Evolutionary conservation across 345 rosid genomes (phyloP), one percentile per base, ranked within the genome.

Genomic region (Populus deltoides): DNA sequence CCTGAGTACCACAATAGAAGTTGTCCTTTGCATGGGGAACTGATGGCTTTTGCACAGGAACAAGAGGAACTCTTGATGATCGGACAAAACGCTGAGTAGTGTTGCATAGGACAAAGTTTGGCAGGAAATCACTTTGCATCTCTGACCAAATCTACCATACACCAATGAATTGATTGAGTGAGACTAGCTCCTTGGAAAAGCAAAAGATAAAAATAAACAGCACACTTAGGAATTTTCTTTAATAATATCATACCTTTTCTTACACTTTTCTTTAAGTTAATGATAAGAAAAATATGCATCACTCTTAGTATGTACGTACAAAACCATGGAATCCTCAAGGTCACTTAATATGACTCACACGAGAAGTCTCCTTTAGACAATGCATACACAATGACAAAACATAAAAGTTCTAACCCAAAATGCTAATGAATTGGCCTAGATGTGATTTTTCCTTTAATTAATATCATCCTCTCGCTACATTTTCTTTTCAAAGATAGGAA

Each of bases 61-160:
- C 89, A 74, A 75, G 80, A 59, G 90, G 88, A 80, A 90, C 89
- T 80, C 88, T 92, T 43, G 94, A 89, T 79, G 98, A 93, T 45
- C 97, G 90, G 73, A 96, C 85, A 82, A 96, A 93, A 57, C 98
- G 91, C 73, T 96, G 99, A 76, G 99, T 96, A 36, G 98, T 96
- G 83, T 96, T 93, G 87, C 99, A 96, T 71, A 96, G 93, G 78
- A 96, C 87, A 86, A 96, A 96, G 89, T 92, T 96, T 49, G 98
- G 99, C 85, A 96, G 76, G 93, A 96, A 96, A 87, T 96, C 99
- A 73, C 83, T 88, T 87, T 91, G 98, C 97, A 96, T 93, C 90
- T 96, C 99, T 77, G 99, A 93, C 99, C 98, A 96, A 78, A 96
- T 90, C 99, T 96, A 84, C 63, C 71, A 71, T 57, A 76, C 66